Conservation (phyloP, 441 rosid genomes). For the Theobroma grandiflorum region DNA sequence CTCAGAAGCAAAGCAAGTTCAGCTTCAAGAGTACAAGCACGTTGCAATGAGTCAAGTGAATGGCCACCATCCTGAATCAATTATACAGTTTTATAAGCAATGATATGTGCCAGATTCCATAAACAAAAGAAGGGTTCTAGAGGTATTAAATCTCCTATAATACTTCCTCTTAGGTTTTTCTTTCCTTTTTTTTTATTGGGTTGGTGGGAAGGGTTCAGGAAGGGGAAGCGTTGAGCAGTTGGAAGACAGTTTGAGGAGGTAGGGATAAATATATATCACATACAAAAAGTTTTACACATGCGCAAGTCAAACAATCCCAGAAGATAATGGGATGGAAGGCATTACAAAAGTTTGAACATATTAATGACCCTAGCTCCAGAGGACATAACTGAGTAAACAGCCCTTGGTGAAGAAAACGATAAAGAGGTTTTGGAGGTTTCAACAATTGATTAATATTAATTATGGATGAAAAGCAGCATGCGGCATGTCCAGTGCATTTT, state of each 20-base stretch:
- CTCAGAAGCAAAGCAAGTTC: conserved; percentile 84
- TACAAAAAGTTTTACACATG: background rate
- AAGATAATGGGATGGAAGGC: background rate
- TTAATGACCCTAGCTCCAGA: background rate
- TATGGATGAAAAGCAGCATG: background rate
- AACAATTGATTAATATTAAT: background rate
- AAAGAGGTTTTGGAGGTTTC: background rate
- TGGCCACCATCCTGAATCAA: conserved; percentile 66
- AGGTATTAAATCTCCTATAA: background rate
- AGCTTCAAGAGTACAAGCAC: conserved; percentile 90
- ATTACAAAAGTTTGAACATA: background rate
- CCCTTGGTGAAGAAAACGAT: background rate
- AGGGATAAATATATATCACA: background rate
- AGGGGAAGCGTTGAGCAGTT: background rate
- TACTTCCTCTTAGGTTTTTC: background rate
- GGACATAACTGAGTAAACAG: background rate
- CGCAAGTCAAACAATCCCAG: background rate
- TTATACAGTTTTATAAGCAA: background rate
- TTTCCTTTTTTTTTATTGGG: background rate
- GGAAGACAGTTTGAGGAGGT: background rate
- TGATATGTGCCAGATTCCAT: conserved; percentile 6
- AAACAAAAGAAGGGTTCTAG: background rate
- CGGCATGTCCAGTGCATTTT: background rate
- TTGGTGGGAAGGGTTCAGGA: background rate
- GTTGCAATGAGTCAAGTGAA: conserved; percentile 83